Base-by-base conservation (phyloP, 176 grass and related monocot species). In the Oryza coarctata region DNA sequence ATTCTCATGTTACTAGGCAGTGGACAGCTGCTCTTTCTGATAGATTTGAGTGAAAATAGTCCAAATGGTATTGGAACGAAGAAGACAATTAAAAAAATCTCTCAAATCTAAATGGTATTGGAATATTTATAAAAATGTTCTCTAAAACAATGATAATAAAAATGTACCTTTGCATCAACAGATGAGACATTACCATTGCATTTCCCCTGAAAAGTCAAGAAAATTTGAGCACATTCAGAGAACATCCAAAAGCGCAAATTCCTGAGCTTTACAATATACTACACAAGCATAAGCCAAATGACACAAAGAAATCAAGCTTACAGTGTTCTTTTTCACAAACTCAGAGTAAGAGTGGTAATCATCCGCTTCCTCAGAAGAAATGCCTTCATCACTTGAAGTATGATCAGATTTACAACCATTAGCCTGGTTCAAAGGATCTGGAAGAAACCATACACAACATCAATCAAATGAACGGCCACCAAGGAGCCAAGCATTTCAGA, bases 391-490 rank as follows among this genome's bases (percentile, higher is more conserved):
- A 81, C 88, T 86, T 44, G 83, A 84, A 40, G 62, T 83, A 71
- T 85, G 70, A 75, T 81, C 83, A 82, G 88, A 74, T 88, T 86
- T 85, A 58, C 65, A 83, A 17, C 97, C 93, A 90, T 99, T 99
- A 88, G 83, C 85, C 72, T 92, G 93, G 39, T 88, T 90, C 35
- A 32, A 82, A 86, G 75, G 40, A 88, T 95, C 97, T 99, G 89
- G 72, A 88, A 87, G 76, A 22, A 52, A 62, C 3, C 31, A n/a
- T 15, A 11, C 52, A 65, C 22, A 66, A 50, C 68, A 79, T 85
- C 62, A 87, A 84, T 83, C 40, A 45, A 58, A 65, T 84, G 61
- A 77, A 72, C 77, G 52, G 26, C 4, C 23, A 79, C 83, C 29
- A 72, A 80, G 17, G 26, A 82, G 47, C 76, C 31, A 20, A 82